phyloP scores from a whole-genome alignment of 345 rosid species.

The Rhizophora mangle region DNA sequence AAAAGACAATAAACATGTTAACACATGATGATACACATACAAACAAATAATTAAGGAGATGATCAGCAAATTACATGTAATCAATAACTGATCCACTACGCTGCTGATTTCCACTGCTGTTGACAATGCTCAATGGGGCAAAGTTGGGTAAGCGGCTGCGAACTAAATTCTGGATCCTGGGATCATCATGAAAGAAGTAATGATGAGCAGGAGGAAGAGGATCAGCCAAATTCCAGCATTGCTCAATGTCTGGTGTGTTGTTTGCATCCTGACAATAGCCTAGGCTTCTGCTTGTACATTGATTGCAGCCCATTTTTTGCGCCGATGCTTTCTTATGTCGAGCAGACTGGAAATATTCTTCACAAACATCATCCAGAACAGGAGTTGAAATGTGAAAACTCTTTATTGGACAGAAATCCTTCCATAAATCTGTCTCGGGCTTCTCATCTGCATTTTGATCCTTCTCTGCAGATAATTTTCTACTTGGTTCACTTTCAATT shows the following conservation, averaged over 20 bases:
- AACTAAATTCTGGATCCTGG: constrained; percentile 56
- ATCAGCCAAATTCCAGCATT: constrained; percentile 31
- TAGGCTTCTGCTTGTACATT: constrained; percentile 15
- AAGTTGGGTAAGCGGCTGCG: constrained; percentile 65
- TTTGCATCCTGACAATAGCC: constrained; percentile 10
- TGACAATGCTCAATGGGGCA: constrained; percentile 45
- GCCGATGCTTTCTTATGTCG: constrained; percentile 33
- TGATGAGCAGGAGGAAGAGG: constrained; percentile 67
- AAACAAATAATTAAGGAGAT: constrained; percentile 4
- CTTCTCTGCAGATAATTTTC: constrained; percentile 22
- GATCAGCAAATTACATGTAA: constrained; percentile 49
- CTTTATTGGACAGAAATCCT: constrained; percentile 50
- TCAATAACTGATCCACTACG: constrained; percentile 44
- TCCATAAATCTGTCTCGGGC: constrained; percentile 49
- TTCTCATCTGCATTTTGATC: constrained; percentile 18
- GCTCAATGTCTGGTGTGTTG: constrained; percentile 27
- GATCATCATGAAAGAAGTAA: constrained; percentile 76
- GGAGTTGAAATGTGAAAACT: constrained; percentile 57
- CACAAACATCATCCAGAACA: constrained; percentile 71
- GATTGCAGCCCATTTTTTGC: constrained; percentile 26
- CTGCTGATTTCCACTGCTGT: constrained; percentile 33
- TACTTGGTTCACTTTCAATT: constrained; percentile 31
- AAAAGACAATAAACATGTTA: constrained; percentile 15
- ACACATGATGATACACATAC: not conserved
- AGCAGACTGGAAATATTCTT: constrained; percentile 65